phyloP scores from a whole-genome alignment of 2,329 filamentous ascomycete genomes.

The Alternaria sp. region DNA sequence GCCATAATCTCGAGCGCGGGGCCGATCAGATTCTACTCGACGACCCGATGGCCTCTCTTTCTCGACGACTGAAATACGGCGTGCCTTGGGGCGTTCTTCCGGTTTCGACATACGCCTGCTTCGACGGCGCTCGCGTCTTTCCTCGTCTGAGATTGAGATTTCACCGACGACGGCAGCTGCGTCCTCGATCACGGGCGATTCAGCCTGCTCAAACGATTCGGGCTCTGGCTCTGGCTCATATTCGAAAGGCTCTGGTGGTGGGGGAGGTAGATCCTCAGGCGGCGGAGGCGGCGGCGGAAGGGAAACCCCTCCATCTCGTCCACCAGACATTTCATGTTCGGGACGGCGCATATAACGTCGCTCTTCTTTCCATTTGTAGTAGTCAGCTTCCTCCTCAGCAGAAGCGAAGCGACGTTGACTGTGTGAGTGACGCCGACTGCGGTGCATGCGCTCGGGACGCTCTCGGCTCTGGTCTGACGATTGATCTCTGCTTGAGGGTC shows the following conservation, averaged over 20 bases:
- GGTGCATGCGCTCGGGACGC: constrained; percentile 42
- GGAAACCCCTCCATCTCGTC: constrained; percentile 36
- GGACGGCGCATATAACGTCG: constrained; percentile 35
- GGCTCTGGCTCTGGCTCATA: constrained; percentile 24
- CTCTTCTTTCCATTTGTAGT: constrained; percentile 43
- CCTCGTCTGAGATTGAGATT: constrained; percentile 39
- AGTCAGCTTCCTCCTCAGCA: constrained; percentile 45
- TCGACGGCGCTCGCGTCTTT: constrained; percentile 38
- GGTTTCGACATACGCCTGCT: constrained; percentile 37
- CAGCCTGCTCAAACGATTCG: constrained; percentile 16
- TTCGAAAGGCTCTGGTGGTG: constrained; percentile 33
- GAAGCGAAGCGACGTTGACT: constrained; percentile 39
- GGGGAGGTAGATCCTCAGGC: constrained; percentile 29
- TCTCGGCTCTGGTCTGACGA: constrained; percentile 47
- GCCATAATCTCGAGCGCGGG: constrained; percentile 32
- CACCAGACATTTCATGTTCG: constrained; percentile 42
- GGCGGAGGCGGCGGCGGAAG: constrained; percentile 19
- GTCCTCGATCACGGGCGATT: constrained; percentile 36
- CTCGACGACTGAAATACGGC: constrained; percentile 44
- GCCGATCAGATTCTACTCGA: constrained; percentile 40
- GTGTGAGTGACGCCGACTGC: constrained; percentile 42
- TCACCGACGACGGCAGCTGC: constrained; percentile 37
- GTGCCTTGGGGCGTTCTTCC: constrained; percentile 42
- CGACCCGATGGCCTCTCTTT: constrained; percentile 42
- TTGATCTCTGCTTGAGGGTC: constrained; percentile 39